Base-by-base conservation (phyloP, 495 filamentous ascomycete species). In the Penicillium coprophilum region DNA sequence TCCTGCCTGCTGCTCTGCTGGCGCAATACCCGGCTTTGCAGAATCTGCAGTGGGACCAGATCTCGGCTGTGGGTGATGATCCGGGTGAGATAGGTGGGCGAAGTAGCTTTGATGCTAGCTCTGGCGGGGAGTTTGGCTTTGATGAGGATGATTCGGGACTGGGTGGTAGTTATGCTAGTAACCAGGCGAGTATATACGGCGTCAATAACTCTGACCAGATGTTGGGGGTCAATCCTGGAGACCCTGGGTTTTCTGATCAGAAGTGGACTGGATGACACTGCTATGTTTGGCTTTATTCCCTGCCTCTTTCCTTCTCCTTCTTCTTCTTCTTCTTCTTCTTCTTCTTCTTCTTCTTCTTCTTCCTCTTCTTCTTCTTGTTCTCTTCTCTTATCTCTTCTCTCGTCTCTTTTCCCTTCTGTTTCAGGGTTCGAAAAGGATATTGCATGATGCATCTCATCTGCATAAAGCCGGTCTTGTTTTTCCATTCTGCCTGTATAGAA, bases 21-120 rank as follows among this genome's bases (percentile, higher is more conserved):
- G 88, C 88, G 15, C 94, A 97, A 62, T 97, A 96, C 67, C 94
- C 94, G 12, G 92, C 89, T 12, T 77, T 98, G 24, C 91, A 91
- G 40, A 85, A 82, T 23, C 78, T 96, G 66, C 88, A 90, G 58
- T 96, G 90, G 91, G 81, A 85, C 27, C 75, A 80, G 36, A 75
- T 87, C 56, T 58, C 73, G 23, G 70, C 71, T 44, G 62, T 58
- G 49, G 59, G 72, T 40, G 81, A 83, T 55, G 87, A 90, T 31
- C 85, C 91, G 4, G 79, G 79, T 46, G 91, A 93, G 43, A 80
- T 91, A 19, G 89, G 87, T 51, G 89, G 91, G 0, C 81, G 90
- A 38, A 92, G 87, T 62, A 94, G 89, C 63, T 97, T 94, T 62
- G 94, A 97, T 65, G 91, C 90, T 0, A 92, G 89, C 53, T 91